phyloP scores from a whole-genome alignment of 352 stramenopile species.

The Pythium dissimile region DNA sequence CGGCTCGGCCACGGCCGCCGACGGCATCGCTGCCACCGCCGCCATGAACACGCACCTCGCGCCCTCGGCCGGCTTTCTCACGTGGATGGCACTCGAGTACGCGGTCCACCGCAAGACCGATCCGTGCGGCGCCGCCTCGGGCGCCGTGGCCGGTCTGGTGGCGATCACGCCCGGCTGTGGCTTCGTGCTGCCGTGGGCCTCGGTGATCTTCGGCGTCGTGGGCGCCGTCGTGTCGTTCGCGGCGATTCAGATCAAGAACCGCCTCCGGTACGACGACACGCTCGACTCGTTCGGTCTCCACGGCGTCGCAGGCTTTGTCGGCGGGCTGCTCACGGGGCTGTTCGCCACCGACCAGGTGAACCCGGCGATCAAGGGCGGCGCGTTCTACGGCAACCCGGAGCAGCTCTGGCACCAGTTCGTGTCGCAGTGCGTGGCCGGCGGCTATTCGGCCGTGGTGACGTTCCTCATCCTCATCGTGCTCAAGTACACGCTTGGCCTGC shows the following conservation, averaged over 20 bases:
- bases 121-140: constrained; percentile 55
- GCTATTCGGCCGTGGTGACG: constrained; percentile 62
- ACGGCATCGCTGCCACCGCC: constrained; percentile 61
- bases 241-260: constrained; percentile 61
- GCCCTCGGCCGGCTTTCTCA: constrained; percentile 55
- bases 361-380: constrained; percentile 46
- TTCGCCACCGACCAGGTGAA: constrained; percentile 62
- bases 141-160: constrained; percentile 62
- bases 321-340: constrained; percentile 62
- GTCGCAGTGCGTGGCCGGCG: constrained; percentile 49
- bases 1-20: constrained; percentile 50
- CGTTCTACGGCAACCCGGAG: constrained; percentile 45
- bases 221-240: constrained; percentile 46
- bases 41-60: constrained; percentile 76
- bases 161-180: constrained; percentile 66
- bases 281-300: constrained; percentile 81
- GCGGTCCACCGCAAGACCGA: constrained; percentile 48
- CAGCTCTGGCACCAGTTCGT: constrained; percentile 57
- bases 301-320: constrained; percentile 55
- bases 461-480: constrained; percentile 66
- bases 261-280: constrained; percentile 72
- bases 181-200: constrained; percentile 66
- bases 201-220: constrained; percentile 69
- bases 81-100: constrained; percentile 64
- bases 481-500: constrained; percentile 66